Evolutionary conservation across 1,139 yeast species (phyloP).

Genomic region (Kazachstania sp.): DNA sequence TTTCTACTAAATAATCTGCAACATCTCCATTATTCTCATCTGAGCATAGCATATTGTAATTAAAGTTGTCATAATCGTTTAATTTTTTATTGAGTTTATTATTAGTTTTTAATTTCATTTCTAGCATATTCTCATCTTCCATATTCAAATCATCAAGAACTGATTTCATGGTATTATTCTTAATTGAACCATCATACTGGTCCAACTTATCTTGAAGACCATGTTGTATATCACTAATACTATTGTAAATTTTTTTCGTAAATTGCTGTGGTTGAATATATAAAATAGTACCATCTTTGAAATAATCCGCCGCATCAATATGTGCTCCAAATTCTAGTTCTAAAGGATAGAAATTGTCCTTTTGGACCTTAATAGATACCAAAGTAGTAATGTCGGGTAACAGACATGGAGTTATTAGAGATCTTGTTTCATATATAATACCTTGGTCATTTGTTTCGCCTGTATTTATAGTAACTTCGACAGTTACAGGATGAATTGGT

Average conservation of each 20-base stretch:
- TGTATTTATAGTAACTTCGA: slow-evolving; percentile 43
- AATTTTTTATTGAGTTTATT: not conserved
- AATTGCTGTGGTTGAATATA: slow-evolving; percentile 17
- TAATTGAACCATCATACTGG: not conserved
- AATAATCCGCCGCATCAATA: slow-evolving; percentile 17
- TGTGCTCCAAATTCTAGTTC: slow-evolving; percentile 19
- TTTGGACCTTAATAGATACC: slow-evolving; percentile 17
- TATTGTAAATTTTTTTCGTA: slow-evolving; percentile 4
- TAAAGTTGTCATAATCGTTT: slow-evolving; percentile 11
- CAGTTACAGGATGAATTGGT: slow-evolving; percentile 34
- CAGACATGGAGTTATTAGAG: slow-evolving; percentile 50
- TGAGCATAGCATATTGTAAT: slow-evolving; percentile 24
- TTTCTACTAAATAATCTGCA: slow-evolving; percentile 21
- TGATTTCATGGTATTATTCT: not conserved
- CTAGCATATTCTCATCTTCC: slow-evolving; percentile 14
- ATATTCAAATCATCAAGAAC: slow-evolving; percentile 13
- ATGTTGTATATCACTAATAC: slow-evolving; percentile 10
- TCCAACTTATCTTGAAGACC: slow-evolving; percentile 11
- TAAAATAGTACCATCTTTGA: slow-evolving; percentile 24
- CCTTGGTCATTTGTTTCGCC: slow-evolving; percentile 32
- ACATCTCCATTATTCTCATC: slow-evolving; percentile 18
- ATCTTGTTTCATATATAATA: slow-evolving; percentile 15
- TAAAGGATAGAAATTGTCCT: slow-evolving; percentile 25
- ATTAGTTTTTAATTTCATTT: slow-evolving; percentile 10
- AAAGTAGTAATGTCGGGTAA: slow-evolving; percentile 54